phyloP scores from a whole-genome alignment of 116 monocot species.

The Zostera marina region DNA sequence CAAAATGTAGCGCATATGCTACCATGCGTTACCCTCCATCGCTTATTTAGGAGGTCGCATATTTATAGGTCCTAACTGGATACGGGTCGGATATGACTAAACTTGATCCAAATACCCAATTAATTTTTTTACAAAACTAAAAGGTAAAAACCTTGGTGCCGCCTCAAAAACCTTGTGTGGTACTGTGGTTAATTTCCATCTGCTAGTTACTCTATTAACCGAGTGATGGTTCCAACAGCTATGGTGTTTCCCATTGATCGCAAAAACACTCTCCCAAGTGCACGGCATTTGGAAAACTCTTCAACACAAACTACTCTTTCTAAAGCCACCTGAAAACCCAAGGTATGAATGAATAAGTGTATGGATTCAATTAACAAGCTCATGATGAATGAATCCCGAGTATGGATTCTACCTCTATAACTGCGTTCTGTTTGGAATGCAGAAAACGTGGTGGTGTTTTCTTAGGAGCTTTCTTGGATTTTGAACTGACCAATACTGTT shows the following conservation, averaged over 20 bases:
- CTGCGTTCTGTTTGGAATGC: slow-evolving; percentile 59
- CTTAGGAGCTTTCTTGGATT: slow-evolving; percentile 44
- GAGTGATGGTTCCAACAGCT: slow-evolving; percentile 59
- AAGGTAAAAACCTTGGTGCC: too few species aligned
- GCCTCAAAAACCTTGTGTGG: too few species aligned
- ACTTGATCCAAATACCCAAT: too few species aligned
- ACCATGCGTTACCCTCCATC: too few species aligned
- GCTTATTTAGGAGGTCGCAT: too few species aligned
- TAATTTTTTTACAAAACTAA: too few species aligned
- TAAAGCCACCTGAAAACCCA: slow-evolving; percentile 37
- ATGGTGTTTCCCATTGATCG: slow-evolving; percentile 56
- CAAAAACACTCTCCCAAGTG: slow-evolving; percentile 72
- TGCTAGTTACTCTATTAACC: slow-evolving; percentile 21
- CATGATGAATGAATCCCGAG: background rate
- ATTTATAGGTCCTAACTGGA: too few species aligned
- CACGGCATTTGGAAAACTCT: slow-evolving; percentile 58
- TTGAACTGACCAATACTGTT: slow-evolving; percentile 44
- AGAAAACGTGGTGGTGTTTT: slow-evolving; percentile 62
- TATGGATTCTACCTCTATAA: slow-evolving; percentile 38
- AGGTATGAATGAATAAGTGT: too few species aligned
- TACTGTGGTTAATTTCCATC: too few species aligned
- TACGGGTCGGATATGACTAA: too few species aligned
- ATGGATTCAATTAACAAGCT: too few species aligned
- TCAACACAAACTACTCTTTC: slow-evolving; percentile 64
- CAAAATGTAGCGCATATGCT: too few species aligned